Conservation (phyloP, 805 yeast genomes). For the Kregervanrija delftensis region DNA sequence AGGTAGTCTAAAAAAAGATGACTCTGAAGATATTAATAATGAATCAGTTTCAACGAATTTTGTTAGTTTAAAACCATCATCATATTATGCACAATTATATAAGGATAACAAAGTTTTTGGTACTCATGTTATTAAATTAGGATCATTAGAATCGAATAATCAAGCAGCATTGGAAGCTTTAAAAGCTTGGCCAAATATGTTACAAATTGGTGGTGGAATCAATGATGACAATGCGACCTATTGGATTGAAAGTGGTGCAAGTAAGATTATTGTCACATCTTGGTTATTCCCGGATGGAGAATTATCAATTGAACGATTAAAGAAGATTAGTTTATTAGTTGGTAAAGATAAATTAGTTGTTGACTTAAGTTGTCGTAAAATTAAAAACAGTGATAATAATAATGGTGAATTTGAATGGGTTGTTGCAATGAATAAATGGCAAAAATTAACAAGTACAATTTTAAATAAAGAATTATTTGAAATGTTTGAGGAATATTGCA, state of each 20-base stretch:
- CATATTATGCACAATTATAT: conserved; percentile 70
- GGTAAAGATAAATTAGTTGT: conserved; percentile 71
- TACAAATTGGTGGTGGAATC: conserved; percentile 95
- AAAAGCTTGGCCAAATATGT: conserved; percentile 57
- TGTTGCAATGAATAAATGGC: conserved; percentile 99
- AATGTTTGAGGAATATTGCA: conserved; percentile 56
- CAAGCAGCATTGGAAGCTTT: conserved; percentile 76
- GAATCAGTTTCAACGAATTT: conserved; percentile 58
- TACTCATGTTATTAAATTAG: conserved; percentile 91
- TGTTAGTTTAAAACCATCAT: conserved; percentile 67
- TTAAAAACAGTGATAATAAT: conserved; percentile 21
- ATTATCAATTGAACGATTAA: conserved; percentile 46
- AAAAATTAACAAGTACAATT: conserved; percentile 65
- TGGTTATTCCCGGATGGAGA: conserved; percentile 73
- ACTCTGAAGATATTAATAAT: conserved; percentile 33
- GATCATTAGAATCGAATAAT: conserved; percentile 69
- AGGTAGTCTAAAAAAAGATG: conserved; percentile 65
- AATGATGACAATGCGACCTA: conserved; percentile 59
- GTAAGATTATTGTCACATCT: conserved; percentile 86
- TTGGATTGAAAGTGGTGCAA: conserved; percentile 78
- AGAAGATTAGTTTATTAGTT: conserved; percentile 41
- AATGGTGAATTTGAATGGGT: conserved; percentile 51
- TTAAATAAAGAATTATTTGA: conserved; percentile 49
- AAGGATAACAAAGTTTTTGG: conserved; percentile 51
- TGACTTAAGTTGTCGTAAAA: conserved; percentile 74